phyloP scores from a whole-genome alignment of 2,329 filamentous ascomycete genomes.

The Colletotrichum cuscutae region DNA sequence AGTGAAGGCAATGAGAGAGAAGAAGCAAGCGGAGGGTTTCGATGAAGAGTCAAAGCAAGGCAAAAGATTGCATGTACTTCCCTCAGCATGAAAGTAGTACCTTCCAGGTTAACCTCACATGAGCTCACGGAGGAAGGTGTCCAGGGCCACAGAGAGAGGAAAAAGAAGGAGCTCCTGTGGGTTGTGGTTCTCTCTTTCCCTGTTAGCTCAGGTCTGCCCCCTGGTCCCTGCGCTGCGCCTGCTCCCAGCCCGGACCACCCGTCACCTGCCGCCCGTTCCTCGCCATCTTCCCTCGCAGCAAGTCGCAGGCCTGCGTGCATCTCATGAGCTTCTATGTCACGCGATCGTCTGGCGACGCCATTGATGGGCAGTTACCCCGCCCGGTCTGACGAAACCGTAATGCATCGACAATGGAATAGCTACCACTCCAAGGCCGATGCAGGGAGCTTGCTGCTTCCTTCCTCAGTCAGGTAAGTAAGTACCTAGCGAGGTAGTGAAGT shows the following conservation, averaged over 20 bases:
- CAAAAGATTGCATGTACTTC: not conserved
- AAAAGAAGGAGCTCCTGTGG: not conserved
- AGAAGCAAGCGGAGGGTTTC: not conserved
- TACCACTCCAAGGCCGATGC: not conserved
- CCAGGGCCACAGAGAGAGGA: not conserved
- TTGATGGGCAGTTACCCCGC: constrained; percentile 34
- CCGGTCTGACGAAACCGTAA: constrained; percentile 37
- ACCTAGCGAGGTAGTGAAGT: no score
- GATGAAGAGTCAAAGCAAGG: not conserved
- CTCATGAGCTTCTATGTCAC: constrained; percentile 29
- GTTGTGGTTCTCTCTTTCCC: not conserved
- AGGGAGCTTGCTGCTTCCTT: not conserved
- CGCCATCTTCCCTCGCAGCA: not conserved
- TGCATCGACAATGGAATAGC: constrained; percentile 21
- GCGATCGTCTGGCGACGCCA: constrained; percentile 33
- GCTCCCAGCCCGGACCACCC: constrained; percentile 1
- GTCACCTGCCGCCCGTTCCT: constrained; percentile 25
- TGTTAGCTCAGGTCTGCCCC: not conserved
- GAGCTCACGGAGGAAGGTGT: not conserved
- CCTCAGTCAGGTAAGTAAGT: not conserved
- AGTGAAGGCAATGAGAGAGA: no score
- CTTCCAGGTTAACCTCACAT: not conserved
- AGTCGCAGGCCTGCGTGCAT: not conserved
- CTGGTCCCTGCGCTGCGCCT: not conserved
- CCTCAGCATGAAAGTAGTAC: no score